Evolutionary conservation across 2,329 filamentous ascomycete genomes (phyloP).

Genomic region (Ophiostoma quercus): DNA sequence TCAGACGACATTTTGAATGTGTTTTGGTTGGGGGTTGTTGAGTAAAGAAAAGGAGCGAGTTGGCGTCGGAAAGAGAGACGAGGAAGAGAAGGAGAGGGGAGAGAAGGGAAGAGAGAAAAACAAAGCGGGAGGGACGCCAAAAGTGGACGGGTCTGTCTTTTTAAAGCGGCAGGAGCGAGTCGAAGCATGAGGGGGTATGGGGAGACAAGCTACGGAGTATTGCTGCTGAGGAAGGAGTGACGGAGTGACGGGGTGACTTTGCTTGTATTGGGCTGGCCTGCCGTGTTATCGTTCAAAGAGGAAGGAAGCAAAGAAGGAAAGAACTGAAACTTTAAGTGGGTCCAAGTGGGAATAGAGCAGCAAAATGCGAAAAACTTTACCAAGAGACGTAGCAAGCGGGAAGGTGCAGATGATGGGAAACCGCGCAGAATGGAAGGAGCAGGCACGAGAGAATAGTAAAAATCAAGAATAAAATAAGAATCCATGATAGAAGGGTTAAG

Average conservation of each 20-base stretch:
- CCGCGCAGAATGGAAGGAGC: not conserved
- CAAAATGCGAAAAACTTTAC: not conserved
- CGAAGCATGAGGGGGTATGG: not conserved
- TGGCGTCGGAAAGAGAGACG: constrained; percentile 1
- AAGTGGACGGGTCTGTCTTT: constrained; percentile 19
- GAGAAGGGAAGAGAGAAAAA: constrained; percentile 3
- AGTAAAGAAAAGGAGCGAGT: not conserved
- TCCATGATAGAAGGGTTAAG: not conserved
- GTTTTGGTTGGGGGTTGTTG: not conserved
- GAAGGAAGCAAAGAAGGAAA: constrained; percentile 13
- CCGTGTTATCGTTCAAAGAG: constrained; percentile 5
- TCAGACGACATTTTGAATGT: constrained; percentile 48
- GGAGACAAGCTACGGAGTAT: constrained; percentile 1
- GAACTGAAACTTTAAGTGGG: not conserved
- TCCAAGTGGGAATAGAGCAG: not conserved
- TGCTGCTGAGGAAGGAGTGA: not conserved
- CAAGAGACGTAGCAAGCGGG: not conserved
- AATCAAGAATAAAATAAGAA: not conserved
- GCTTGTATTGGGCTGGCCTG: not conserved
- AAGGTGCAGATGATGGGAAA: constrained; percentile 11
- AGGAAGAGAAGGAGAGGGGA: not conserved
- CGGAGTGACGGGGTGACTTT: constrained; percentile 1
- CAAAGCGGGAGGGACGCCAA: constrained; percentile 7
- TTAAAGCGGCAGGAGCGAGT: constrained; percentile 19
- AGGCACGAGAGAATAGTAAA: not conserved